phyloP scores from a whole-genome alignment of 306 rosid species.

The Vicia sativa region DNA sequence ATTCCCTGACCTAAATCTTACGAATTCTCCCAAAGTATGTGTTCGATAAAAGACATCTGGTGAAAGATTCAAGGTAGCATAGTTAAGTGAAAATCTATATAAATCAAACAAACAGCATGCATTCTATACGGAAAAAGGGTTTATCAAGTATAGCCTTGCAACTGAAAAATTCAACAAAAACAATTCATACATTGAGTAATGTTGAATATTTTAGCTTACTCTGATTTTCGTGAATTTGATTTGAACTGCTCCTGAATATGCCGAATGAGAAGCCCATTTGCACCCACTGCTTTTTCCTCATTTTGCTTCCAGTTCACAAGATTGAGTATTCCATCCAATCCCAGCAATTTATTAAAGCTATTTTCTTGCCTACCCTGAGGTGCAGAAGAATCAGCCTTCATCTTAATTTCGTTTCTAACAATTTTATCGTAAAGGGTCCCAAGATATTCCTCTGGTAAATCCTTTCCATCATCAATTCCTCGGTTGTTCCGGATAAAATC shows the following conservation, averaged over 20 bases:
- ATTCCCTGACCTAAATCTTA: not conserved
- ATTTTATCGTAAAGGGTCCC: constrained; percentile 86
- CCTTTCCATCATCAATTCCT: constrained; percentile 98
- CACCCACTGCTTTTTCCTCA: constrained; percentile 96
- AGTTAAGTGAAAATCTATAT: constrained; percentile 21
- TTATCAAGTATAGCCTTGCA: constrained; percentile 28
- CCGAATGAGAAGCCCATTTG: constrained; percentile 90
- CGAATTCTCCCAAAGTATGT: not conserved
- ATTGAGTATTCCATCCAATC: constrained; percentile 95
- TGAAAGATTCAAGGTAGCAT: constrained; percentile 10
- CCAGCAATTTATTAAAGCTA: constrained; percentile 86
- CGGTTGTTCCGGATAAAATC: constrained; percentile 97
- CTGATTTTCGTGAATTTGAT: constrained; percentile 92
- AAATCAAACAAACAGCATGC: constrained; percentile 20
- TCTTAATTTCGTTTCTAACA: constrained; percentile 93
- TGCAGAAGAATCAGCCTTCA: constrained; percentile 86
- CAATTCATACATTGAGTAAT: constrained; percentile 19
- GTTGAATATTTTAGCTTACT: constrained; percentile 66
- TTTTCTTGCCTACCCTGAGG: constrained; percentile 94
- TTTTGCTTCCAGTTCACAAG: constrained; percentile 93
- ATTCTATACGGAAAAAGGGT: constrained; percentile 10
- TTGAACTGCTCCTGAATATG: constrained; percentile 97
- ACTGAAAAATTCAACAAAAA: constrained; percentile 30
- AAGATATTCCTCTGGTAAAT: constrained; percentile 92
- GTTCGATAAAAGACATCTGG: not conserved